phyloP scores from a whole-genome alignment of 2,329 filamentous ascomycete species.

The Calonectria hawksworthii region DNA sequence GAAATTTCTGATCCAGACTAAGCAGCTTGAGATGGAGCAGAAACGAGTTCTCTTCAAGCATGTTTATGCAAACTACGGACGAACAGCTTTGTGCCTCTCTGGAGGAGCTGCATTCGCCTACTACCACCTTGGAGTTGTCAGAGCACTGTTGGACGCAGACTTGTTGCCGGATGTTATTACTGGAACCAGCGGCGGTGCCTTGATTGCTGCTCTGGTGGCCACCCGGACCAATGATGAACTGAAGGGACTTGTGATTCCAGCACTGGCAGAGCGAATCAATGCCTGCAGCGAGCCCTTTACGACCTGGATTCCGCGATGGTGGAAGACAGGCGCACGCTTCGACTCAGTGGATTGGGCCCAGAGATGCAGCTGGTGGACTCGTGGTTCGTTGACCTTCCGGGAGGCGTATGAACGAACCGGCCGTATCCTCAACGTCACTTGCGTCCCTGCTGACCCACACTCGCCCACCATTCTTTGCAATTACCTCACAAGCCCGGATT shows the following conservation, averaged over 20 bases:
- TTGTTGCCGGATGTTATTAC: conserved; percentile 95
- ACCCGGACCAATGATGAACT: conserved; percentile 95
- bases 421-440: conserved; percentile 94
- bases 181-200: conserved; percentile 92
- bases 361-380: conserved; percentile 89
- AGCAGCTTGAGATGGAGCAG: conserved; percentile 76
- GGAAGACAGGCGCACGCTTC: conserved; percentile 92
- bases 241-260: conserved; percentile 85
- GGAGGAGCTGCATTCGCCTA: conserved; percentile 96
- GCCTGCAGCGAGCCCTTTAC: conserved; percentile 85
- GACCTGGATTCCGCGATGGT: conserved; percentile 88
- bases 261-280: conserved; percentile 86
- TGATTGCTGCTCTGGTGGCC: conserved; percentile 88
- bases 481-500: conserved; percentile 94
- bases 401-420: conserved; percentile 96
- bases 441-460: conserved; percentile 95
- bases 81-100: conserved; percentile 92
- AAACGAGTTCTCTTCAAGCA: conserved; percentile 90
- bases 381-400: conserved; percentile 91
- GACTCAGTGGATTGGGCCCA: conserved; percentile 93
- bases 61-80: conserved; percentile 89
- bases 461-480: conserved; percentile 93
- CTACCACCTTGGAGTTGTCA: conserved; percentile 95
- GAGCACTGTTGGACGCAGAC: conserved; percentile 87
- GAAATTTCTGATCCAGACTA: conserved; percentile 76